These are phyloP conservation scores for Pyrenula massariospora DNA, from an alignment of 495 filamentous ascomycete genomes.

Conservation along the genomic window DNA sequence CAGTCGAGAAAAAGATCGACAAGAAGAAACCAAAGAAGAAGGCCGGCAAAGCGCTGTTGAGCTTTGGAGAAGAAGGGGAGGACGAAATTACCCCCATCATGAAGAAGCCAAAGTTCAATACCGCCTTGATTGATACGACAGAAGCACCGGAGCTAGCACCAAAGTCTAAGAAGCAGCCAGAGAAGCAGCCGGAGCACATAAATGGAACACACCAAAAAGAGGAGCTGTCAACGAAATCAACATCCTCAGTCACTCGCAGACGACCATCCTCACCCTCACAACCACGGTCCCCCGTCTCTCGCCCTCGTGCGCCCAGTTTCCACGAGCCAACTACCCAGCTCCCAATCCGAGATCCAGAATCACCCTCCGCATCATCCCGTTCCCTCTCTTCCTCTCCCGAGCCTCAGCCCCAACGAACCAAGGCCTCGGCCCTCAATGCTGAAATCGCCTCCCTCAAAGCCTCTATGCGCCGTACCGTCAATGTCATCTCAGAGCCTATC, in stretches of 20 bases:
- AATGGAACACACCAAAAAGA: neutral
- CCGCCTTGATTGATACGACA: constrained; percentile 55
- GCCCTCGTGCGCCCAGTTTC: constrained; percentile 16
- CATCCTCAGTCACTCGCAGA: neutral
- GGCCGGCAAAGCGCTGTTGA: constrained; percentile 65
- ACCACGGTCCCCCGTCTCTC: neutral
- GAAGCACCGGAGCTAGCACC: constrained; percentile 9
- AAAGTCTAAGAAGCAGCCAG: constrained; percentile 2
- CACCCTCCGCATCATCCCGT: constrained; percentile 20
- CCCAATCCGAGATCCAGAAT: constrained; percentile 34
- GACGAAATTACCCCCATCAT: constrained; percentile 41
- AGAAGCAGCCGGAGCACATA: constrained; percentile 2
- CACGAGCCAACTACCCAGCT: constrained; percentile 28
- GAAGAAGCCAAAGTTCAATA: constrained; percentile 89
- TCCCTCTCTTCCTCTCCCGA: constrained; percentile 39
- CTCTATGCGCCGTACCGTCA: constrained; percentile 74
- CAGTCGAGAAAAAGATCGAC: constrained; percentile 21
- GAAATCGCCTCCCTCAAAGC: constrained; percentile 85
- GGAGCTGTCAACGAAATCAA: neutral
- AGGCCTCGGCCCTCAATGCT: constrained; percentile 61
- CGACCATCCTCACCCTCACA: neutral
- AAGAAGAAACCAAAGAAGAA: constrained; percentile 69
- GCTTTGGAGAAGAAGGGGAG: constrained; percentile 84
- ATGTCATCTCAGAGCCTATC: constrained; percentile 40
- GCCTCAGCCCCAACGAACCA: constrained; percentile 16